Conservation (phyloP, 2,329 filamentous ascomycete species). For the Scopulariopsis brevicaulis region DNA sequence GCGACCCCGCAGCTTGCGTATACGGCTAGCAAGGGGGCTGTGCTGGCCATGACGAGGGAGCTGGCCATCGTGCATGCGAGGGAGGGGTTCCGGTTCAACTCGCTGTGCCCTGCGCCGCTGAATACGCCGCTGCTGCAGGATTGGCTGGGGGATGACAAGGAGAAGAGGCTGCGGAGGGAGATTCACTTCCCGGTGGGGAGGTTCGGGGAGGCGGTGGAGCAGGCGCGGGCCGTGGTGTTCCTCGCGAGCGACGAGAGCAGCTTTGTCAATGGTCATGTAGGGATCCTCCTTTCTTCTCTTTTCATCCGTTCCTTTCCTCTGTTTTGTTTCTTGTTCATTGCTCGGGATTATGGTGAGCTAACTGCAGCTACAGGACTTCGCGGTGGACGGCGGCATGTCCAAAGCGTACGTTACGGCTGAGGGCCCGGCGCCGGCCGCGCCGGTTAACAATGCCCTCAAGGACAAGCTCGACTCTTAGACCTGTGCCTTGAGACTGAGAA, state of each 20-base stretch:
- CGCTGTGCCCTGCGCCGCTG: constrained; percentile 78
- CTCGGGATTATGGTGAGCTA: neutral
- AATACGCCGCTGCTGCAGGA: constrained; percentile 76
- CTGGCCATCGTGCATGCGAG: constrained; percentile 85
- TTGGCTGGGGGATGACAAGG: constrained; percentile 61
- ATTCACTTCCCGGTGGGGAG: constrained; percentile 65
- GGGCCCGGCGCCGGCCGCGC: constrained; percentile 25
- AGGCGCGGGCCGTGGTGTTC: constrained; percentile 64
- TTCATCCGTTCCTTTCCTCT: too few species aligned
- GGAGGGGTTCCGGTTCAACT: constrained; percentile 83
- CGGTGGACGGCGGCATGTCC: constrained; percentile 61
- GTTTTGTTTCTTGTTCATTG: neutral
- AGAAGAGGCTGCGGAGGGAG: constrained; percentile 59
- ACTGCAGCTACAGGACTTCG: constrained; percentile 41
- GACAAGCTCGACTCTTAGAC: constrained; percentile 6
- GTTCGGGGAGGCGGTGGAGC: constrained; percentile 69
- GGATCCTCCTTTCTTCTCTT: neutral
- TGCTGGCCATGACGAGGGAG: constrained; percentile 81
- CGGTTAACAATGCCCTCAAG: constrained; percentile 49
- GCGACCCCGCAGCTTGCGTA: constrained; percentile 87
- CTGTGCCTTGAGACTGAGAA: neutral
- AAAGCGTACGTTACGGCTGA: constrained; percentile 29
- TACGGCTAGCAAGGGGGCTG: constrained; percentile 87
- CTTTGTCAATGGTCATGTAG: constrained; percentile 53
- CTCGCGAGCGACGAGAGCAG: constrained; percentile 64